Evolutionary conservation across 2,329 filamentous ascomycete species (phyloP).

Genomic region (Torrubiella hemipterigena): DNA sequence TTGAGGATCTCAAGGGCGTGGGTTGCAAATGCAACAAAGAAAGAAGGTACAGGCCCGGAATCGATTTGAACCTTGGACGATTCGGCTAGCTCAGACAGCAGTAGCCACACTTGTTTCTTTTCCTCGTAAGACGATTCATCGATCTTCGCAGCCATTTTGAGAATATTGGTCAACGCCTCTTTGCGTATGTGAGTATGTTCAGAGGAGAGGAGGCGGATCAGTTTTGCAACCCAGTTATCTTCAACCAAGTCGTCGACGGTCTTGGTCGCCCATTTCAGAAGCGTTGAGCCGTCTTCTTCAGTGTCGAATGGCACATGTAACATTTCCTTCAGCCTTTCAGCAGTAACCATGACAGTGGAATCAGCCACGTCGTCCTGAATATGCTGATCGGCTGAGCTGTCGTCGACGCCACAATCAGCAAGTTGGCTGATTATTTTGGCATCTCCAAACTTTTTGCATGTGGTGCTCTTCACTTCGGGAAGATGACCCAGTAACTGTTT

Average conservation of each 20-base stretch:
- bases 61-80: slow-evolving; percentile 48
- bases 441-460: too few relatives aligned
- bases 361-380: too few relatives aligned
- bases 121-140: slow-evolving; percentile 63
- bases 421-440: slow-evolving; percentile 10
- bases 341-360: slow-evolving; percentile 12
- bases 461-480: too few relatives aligned
- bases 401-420: too few relatives aligned
- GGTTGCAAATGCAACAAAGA: slow-evolving; percentile 64
- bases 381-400: too few relatives aligned
- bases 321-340: slow-evolving; percentile 35
- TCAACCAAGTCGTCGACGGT: slow-evolving; percentile 69
- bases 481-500: too few relatives aligned
- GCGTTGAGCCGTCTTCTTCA: slow-evolving; percentile 36
- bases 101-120: slow-evolving; percentile 64
- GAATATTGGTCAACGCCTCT: slow-evolving; percentile 60
- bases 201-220: slow-evolving; percentile 68
- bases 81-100: slow-evolving; percentile 70
- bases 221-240: slow-evolving; percentile 56
- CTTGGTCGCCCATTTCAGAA: slow-evolving; percentile 61
- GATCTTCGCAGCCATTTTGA: slow-evolving; percentile 51
- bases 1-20: slow-evolving; percentile 58
- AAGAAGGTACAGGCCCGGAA: slow-evolving; percentile 52
- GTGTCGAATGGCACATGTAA: slow-evolving; percentile 34
- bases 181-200: slow-evolving; percentile 62